Base-by-base conservation (phyloP, 805 yeast species). In the Saccharomyces eubayanus region DNA sequence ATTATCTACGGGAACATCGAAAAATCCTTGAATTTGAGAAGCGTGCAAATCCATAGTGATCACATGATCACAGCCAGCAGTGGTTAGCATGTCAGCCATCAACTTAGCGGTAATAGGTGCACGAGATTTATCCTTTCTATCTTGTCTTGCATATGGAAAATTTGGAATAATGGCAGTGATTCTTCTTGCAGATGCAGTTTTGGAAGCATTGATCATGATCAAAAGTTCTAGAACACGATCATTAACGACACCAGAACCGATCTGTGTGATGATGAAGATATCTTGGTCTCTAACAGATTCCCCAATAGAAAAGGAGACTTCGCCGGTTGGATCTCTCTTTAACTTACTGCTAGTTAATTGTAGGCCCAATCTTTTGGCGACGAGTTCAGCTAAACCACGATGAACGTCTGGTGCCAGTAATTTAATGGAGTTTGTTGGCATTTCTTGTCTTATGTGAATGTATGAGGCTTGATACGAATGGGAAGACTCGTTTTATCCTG, bases 91-190 rank as follows among this genome's bases (percentile, higher is more conserved):
- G 64, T 87, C 87, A 20, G 95, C 94, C 80, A 87, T 83, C 58
- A 87, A 76, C 69, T 87, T 87, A 47, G 94, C 94, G 14, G 94
- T 86, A 59, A 87, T 85, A 51, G 92, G 92, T 16, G 94, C 94
- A 69, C 95, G 78, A 52, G 87, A 80, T 66, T 87, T 87, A 67
- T 87, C 95, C 72, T 87, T 87, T 68, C 89, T 78, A 68, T 87
- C 95, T 69, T 87, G 95, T 74, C 95, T 81, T n/a, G 94, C 94
- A 62, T 87, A 87, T 10, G 91, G 91, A 70, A 85, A 87, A 67
- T 83, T 86, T 51, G 95, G 94, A 59, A 87, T 78, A 16, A 87
- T 87, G 6, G 88, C 94, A 2, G 92, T 86, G 66, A 87, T 84
- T 67, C 89, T 78, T 67, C 94, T 79, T 20, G 92, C 94, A 52